Conservation (phyloP, 805 yeast genomes). For the Saccharomycopsis vini region DNA sequence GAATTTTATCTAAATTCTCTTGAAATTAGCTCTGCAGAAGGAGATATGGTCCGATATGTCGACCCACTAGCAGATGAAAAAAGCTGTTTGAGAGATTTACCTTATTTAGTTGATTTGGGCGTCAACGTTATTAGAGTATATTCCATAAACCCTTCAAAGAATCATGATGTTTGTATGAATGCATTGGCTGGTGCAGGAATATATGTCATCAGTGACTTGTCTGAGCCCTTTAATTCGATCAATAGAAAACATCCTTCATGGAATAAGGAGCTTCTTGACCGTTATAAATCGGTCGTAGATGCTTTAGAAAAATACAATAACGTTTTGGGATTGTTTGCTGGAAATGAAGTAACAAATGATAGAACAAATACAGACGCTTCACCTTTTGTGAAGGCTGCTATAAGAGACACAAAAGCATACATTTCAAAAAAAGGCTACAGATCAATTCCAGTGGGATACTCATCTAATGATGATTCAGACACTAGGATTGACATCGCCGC, state of each 20-base stretch:
- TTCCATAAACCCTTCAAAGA: conserved; percentile 54
- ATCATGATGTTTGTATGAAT: conserved; percentile 63
- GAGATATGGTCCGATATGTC: conserved; percentile 41
- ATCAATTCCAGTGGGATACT: conserved; percentile 71
- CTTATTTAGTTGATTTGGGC: conserved; percentile 50
- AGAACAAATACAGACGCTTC: conserved; percentile 62
- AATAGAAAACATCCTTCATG: conserved; percentile 56
- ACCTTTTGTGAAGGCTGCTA: conserved; percentile 75
- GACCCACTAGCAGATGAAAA: conserved; percentile 64
- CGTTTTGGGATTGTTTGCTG: conserved; percentile 75
- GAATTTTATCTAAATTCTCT: neutral
- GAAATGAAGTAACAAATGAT: conserved; percentile 75
- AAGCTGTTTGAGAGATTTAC: conserved; percentile 65
- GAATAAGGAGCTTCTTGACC: conserved; percentile 50
- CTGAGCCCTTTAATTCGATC: conserved; percentile 57
- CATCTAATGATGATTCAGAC: conserved; percentile 64
- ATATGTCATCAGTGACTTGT: conserved; percentile 71
- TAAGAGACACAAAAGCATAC: conserved; percentile 68
- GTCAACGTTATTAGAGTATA: conserved; percentile 73
- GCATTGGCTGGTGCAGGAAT: conserved; percentile 65
- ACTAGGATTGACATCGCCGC: conserved; percentile 64
- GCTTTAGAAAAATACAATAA: conserved; percentile 60
- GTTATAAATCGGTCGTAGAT: conserved; percentile 67
- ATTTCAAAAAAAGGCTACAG: conserved; percentile 53
- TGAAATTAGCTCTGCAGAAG: conserved; percentile 27